phyloP scores from a whole-genome alignment of 2,329 filamentous ascomycete species.

The Trichoderma sp. region DNA sequence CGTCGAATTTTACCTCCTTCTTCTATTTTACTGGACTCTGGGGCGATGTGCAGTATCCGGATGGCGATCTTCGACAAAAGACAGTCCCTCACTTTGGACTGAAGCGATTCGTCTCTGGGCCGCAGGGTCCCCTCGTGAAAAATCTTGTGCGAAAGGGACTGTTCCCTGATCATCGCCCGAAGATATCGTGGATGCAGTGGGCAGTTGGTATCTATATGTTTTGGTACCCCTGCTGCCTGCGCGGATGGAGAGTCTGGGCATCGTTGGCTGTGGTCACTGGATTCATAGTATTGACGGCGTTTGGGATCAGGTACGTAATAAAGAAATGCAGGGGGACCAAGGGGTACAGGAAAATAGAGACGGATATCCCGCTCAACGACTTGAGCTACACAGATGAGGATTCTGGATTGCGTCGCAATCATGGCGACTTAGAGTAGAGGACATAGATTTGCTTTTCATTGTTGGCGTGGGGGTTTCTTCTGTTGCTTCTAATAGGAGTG shows the following conservation, averaged over 20 bases:
- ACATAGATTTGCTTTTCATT: too few species aligned
- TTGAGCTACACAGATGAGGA: background rate
- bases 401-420: background rate
- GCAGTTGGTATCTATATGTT: background rate
- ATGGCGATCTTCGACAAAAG: background rate
- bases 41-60: background rate
- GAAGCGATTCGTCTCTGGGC: background rate
- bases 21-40: constrained; percentile 6
- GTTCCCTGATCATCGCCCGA: background rate
- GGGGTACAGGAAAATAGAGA: constrained; percentile 6
- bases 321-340: background rate
- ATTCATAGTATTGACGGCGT: background rate
- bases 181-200: background rate
- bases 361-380: background rate
- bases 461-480: too few species aligned
- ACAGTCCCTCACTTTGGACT: background rate
- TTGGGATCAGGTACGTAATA: background rate
- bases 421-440: background rate
- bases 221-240: background rate
- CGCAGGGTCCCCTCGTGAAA: background rate
- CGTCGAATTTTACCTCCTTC: background rate
- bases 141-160: background rate
- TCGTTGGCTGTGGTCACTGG: background rate
- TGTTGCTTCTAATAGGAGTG: too few species aligned
- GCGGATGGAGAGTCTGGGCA: background rate